Evolutionary conservation across 73 alveolate genomes (phyloP), one percentile per base, ranked within the genome.

Genomic region (Breviolum minutum): DNA sequence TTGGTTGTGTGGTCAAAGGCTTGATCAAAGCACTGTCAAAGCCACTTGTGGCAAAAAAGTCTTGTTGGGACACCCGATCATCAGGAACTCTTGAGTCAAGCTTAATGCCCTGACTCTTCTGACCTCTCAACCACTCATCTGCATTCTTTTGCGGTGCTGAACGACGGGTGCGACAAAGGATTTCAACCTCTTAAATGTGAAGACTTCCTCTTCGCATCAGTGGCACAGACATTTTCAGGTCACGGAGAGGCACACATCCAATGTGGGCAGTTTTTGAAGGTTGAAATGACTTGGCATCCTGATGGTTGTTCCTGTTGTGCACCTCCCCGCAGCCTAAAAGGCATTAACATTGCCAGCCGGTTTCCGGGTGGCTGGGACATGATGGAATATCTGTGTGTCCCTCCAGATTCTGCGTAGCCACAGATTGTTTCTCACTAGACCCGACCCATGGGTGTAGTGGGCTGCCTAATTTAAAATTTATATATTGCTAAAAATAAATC

Each of bases 151-250:
- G 17, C 62, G 62, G 20, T 7, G n/a, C 60, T 76, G 63, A n/a
- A 63, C 85, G 63, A 76, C 0, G 7, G 85, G 85, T 76, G 85
- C 85, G 85, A 76, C 14, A 8, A 76, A 76, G 26, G 62, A 76
- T 54, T n/a, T 8, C n/a, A 76, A 76, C 85, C 85, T 2, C 85
- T n/a, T 12, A 76, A 27, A 24, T 13, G 30, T n/a, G 85, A 76
- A 61, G 85, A 14, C n/a, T 76, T 76, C 85, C 85, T 76, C 85
- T 76, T 76, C 85, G 85, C 85, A 76, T 76, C 85, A 76, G 30
- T 10, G 85, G 85, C 85, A 76, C 17, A 27, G 85, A 76, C 85
- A 76, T 22, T 8, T 71, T 13, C 30, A 17, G 32, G 13, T 8
- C 54, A 40, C 54, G 54, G 54, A 40, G 54, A 40, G 54, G 54